phyloP scores from a whole-genome alignment of 371 early-diverging fungal genomes.

The Rhizopus arrhizus region DNA sequence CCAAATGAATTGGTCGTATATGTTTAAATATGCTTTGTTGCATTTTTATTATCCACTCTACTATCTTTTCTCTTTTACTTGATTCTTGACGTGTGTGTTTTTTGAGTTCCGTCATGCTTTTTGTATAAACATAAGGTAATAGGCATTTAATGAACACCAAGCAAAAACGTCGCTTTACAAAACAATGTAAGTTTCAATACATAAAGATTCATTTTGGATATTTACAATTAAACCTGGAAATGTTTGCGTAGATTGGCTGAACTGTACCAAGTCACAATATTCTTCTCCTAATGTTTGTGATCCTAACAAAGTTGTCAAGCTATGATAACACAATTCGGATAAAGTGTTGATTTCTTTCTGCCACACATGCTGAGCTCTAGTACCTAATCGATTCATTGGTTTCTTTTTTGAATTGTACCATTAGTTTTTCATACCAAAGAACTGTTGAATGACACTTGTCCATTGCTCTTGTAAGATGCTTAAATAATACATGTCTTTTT shows the following conservation, averaged over 20 bases:
- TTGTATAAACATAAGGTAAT: constrained; percentile 62
- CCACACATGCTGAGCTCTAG: constrained; percentile 66
- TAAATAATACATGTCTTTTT: constrained; percentile 85
- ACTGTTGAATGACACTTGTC: constrained; percentile 63
- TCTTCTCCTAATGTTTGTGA: constrained; percentile 92
- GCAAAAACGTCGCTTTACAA: constrained; percentile 50
- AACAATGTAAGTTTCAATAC: not conserved
- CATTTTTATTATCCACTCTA: constrained; percentile 24
- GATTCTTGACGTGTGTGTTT: constrained; percentile 33
- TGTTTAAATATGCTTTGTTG: constrained; percentile 44
- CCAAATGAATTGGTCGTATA: constrained; percentile 70
- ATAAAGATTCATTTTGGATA: not conserved
- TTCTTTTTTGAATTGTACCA: not conserved
- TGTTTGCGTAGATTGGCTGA: constrained; percentile 47
- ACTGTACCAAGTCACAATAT: constrained; percentile 86
- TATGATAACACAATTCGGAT: constrained; percentile 72
- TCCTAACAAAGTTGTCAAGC: constrained; percentile 75
- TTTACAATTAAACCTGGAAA: constrained; percentile 58
- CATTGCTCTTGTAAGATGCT: constrained; percentile 65
- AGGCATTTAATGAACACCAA: constrained; percentile 59
- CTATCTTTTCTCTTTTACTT: constrained; percentile 7
- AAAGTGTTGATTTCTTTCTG: constrained; percentile 65
- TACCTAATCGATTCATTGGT: not conserved
- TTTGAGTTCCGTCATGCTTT: constrained; percentile 51
- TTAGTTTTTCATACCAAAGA: constrained; percentile 51